These are phyloP conservation scores for Bipolaris sorokiniana DNA, from an alignment of 2,329 filamentous ascomycete species.

Conservation along the genomic window DNA sequence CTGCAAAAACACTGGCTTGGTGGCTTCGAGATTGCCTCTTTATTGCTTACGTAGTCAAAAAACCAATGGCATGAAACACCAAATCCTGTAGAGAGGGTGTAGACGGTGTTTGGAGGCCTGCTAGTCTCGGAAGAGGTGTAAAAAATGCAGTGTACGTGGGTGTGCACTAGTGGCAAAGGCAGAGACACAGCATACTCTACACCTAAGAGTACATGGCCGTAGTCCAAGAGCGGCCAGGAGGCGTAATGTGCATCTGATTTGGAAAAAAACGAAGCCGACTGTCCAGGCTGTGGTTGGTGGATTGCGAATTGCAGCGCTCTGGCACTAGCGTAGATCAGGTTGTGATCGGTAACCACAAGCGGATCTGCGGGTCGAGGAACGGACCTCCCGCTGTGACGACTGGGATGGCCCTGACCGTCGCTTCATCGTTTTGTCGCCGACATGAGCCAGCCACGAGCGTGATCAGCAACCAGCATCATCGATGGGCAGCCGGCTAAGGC, in stretches of 20 bases:
- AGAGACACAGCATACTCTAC: neutral
- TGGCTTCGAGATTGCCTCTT: neutral
- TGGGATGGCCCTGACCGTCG: too few species aligned
- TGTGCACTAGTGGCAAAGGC: slow-evolving; percentile 1
- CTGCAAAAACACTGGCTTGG: neutral
- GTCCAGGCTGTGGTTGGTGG: neutral
- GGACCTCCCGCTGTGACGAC: slow-evolving; percentile 10
- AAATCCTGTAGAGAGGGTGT: neutral
- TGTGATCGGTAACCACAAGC: neutral
- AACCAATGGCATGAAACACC: neutral
- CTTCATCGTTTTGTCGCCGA: neutral
- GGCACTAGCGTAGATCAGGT: neutral
- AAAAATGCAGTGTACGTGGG: neutral
- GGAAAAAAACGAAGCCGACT: neutral
- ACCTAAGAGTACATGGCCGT: too few species aligned
- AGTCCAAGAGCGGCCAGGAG: neutral
- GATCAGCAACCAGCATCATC: slow-evolving; percentile 14
- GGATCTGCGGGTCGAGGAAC: slow-evolving; percentile 10
- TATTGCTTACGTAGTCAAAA: neutral
- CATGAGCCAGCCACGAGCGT: slow-evolving; percentile 4
- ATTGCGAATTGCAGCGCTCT: neutral
- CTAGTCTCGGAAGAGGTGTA: neutral
- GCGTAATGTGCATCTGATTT: neutral
- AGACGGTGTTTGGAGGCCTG: neutral
- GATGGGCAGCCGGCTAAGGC: slow-evolving; percentile 8